Conservation (phyloP, 139 green algal genomes). For the Ulvella scutata region DNA sequence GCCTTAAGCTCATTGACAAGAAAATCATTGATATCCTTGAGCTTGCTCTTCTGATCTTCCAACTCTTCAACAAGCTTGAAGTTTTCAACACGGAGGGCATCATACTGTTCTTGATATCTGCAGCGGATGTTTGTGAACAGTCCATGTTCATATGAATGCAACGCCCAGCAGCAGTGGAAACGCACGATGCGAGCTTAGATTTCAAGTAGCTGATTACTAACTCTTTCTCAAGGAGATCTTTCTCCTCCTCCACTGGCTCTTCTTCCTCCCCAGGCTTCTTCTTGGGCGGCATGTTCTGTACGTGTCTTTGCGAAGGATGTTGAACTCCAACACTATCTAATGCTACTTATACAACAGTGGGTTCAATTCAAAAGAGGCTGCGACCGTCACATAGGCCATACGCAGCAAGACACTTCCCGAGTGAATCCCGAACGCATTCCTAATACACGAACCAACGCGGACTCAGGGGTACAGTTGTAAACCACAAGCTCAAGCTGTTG, state of each 20-base stretch:
- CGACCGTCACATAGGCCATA: no score
- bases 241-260: slow-evolving; percentile 21
- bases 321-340: no score
- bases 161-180: not conserved
- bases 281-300: slow-evolving; percentile 55
- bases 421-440: no score
- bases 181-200: slow-evolving; percentile 38
- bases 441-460: no score
- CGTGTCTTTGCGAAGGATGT: no score
- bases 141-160: not conserved
- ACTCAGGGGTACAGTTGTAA: no score
- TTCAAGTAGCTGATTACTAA: slow-evolving; percentile 53
- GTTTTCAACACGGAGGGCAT: slow-evolving; percentile 48
- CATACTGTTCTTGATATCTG: slow-evolving; percentile 48
- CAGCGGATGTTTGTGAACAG: not conserved
- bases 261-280: slow-evolving; percentile 21
- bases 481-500: no score
- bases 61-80: slow-evolving; percentile 41
- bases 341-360: no score
- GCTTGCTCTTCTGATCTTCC: slow-evolving; percentile 45
- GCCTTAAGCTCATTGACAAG: slow-evolving; percentile 50
- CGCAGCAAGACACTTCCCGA: no score
- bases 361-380: no score
- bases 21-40: slow-evolving; percentile 66
- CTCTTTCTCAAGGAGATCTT: slow-evolving; percentile 54